phyloP scores from a whole-genome alignment of 148 eudicot species.

The Arctostaphylos glauca region DNA sequence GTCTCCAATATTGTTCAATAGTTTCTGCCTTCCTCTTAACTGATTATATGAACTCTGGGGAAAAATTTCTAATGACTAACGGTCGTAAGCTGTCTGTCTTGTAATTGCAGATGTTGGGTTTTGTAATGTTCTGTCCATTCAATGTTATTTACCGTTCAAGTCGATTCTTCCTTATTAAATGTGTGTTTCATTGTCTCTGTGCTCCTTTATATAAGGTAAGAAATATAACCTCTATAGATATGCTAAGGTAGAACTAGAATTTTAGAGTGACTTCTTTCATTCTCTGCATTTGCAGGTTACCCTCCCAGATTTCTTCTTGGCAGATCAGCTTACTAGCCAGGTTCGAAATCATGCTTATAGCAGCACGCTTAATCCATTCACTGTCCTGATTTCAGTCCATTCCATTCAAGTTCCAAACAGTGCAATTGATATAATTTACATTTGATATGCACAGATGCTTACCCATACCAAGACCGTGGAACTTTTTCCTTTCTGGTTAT shows the following conservation, averaged over 20 bases:
- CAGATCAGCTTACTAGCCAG: slow-evolving; percentile 55
- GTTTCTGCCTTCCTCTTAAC: too few relatives aligned
- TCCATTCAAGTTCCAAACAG: not conserved
- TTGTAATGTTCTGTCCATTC: slow-evolving; percentile 19
- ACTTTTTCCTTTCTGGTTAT: not conserved
- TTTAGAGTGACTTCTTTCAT: not conserved
- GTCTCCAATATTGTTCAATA: not conserved
- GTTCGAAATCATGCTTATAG: slow-evolving; percentile 9
- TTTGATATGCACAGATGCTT: not conserved
- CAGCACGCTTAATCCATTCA: not conserved
- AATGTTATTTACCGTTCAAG: slow-evolving; percentile 25
- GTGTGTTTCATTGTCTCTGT: slow-evolving; percentile 16
- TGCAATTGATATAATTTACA: not conserved
- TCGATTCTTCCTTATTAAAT: slow-evolving; percentile 15
- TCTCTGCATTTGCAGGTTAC: slow-evolving; percentile 32
- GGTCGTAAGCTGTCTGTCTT: not conserved
- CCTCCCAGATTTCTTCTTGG: slow-evolving; percentile 51
- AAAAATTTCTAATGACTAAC: not conserved
- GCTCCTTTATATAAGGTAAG: slow-evolving; percentile 23
- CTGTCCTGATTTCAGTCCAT: not conserved
- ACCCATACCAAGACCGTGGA: not conserved
- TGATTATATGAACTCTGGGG: not conserved
- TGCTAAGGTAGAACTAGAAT: not conserved
- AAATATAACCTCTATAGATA: not conserved
- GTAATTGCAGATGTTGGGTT: slow-evolving; percentile 11